These are phyloP conservation scores for Phlebiopsis flavidoalba DNA, from an alignment of 768 basidiomycete genomes.

Conservation along the genomic window DNA sequence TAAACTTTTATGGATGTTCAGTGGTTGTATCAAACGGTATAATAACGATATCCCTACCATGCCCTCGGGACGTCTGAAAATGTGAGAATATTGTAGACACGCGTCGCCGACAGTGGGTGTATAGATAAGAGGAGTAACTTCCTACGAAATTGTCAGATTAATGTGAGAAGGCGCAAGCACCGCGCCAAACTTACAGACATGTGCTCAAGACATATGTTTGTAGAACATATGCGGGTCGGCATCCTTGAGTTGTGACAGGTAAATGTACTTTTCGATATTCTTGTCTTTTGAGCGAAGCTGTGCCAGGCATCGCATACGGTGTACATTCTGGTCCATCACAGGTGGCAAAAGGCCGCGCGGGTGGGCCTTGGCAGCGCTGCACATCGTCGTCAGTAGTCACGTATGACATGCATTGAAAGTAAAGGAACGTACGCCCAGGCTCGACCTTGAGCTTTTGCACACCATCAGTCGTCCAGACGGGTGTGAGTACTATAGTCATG, in stretches of 20 bases:
- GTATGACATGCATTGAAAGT: background rate
- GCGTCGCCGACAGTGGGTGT: slow-evolving; percentile 93
- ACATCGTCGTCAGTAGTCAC: background rate
- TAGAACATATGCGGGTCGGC: slow-evolving; percentile 76
- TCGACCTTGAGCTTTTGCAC: slow-evolving; percentile 65
- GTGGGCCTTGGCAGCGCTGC: slow-evolving; percentile 19
- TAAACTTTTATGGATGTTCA: slow-evolving; percentile 38
- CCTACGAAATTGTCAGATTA: slow-evolving; percentile 24
- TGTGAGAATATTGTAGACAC: slow-evolving; percentile 77
- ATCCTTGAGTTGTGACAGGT: slow-evolving; percentile 68
- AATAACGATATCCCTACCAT: slow-evolving; percentile 35
- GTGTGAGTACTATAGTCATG: slow-evolving; percentile 49
- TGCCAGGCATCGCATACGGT: slow-evolving; percentile 53
- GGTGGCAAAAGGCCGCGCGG: slow-evolving; percentile 55
- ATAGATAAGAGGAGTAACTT: slow-evolving; percentile 76
- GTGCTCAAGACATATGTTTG: slow-evolving; percentile 61
- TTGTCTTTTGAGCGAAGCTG: slow-evolving; percentile 75
- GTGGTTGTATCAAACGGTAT: background rate
- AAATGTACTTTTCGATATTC: slow-evolving; percentile 81
- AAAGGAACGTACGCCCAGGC: slow-evolving; percentile 41
- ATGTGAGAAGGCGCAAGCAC: background rate
- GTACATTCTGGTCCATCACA: slow-evolving; percentile 45
- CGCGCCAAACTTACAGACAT: slow-evolving; percentile 46
- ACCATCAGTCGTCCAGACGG: slow-evolving; percentile 64
- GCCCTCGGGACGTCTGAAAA: slow-evolving; percentile 71